Base-by-base conservation (phyloP, 768 basidiomycete genomes). In the Mycena floridula region DNA sequence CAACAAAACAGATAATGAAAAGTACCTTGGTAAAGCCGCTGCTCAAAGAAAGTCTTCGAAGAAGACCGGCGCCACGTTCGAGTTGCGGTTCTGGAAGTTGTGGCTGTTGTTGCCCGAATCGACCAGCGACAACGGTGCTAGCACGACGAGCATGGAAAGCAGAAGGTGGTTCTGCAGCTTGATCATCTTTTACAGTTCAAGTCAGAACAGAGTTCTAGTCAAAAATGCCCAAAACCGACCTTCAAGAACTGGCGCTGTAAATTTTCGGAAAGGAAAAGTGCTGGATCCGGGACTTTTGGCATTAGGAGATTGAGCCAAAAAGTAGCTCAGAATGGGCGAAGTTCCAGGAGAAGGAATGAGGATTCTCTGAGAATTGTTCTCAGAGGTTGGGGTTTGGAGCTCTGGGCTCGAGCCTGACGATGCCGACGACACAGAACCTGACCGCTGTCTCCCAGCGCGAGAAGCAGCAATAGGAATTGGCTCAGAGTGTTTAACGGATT, bases 41-140 rank as follows among this genome's bases (percentile, higher is more conserved):
- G 49, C 83, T 78, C 8, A 91, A 68, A 27, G 88, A 89, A 44
- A 91, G 80, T 43, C 89, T 75, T 41, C 87, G 76, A 48, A 91
- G 63, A 23, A 90, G 68, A 45, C 80, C 84, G 12, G 79, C 72
- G 1, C 85, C 87, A 7, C 89, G 75, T 47, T 88, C 85, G 7
- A 72, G 62, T 23, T 74, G 74, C 13, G 67, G 59, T 5, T 77
- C 72, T 5, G 76, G 72, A 5, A 81, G 59, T 3, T 63, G 56
- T n/a, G n/a, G n/a, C 26, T 63, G 49, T 16, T 69, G 70, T 23
- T 77, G 67, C 12, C 66, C 54, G 55, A 83, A 79, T 25, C 80
- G 76, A 47, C 69, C 74, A 4, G 70, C 71, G 16, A 74, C 76
- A 32, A 66, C 61, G 3, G 73, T 66, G 58, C 82, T 88, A 5